Base-by-base conservation (phyloP, 1,284 basidiomycete species). In the Peniophora sp. region DNA sequence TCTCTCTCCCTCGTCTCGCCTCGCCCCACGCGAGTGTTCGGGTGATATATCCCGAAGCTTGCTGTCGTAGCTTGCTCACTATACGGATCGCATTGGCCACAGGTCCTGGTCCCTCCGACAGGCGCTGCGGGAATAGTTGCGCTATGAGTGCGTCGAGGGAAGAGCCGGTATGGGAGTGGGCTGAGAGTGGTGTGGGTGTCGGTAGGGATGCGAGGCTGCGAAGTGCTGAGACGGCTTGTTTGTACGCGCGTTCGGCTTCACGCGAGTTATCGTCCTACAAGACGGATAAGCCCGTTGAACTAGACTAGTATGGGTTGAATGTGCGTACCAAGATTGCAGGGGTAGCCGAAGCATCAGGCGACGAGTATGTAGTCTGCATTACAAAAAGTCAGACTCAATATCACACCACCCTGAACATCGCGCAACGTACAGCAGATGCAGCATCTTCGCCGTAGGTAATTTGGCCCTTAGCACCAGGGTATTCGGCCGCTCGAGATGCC, bases 61-160 rank as follows among this genome's bases (percentile, higher is more conserved):
- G 51, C 81, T 73, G 49, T 12, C 79, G 74, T 32, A 89, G 67
- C 61, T 81, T 85, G 58, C 76, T 63, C 2, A 70, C 65, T 62
- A 88, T 84, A 32, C 87, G 80, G 49, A 85, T 63, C 1, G 76
- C 71, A 55, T 77, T 83, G 20, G 80, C 83, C 32, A 89, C 61
- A 3, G 85, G 87, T 0, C 85, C 83, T 60, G 83, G 83, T 0
- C 83, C 83, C 60, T 76, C 81, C 0, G 83, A 82, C 11, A 87
- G 69, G 51, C 15, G 18, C 15, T 41, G 15, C 37, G 18, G 15
- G 18, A 41, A 41, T 15, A 41, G 8, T 8, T 5, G 8, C 8
- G 15, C 37, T 41, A 32, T 32, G 27, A 32, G 27, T 12, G 27
- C 27, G 27, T 41, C 18, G 8, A 41, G 15, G 37, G 37, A 41